Percentiles rank a stretch among this genome's conserved stretches.
phyloP scores from a whole-genome alignment of 306 rosid genomes.

The Hippophae tibetana region DNA sequence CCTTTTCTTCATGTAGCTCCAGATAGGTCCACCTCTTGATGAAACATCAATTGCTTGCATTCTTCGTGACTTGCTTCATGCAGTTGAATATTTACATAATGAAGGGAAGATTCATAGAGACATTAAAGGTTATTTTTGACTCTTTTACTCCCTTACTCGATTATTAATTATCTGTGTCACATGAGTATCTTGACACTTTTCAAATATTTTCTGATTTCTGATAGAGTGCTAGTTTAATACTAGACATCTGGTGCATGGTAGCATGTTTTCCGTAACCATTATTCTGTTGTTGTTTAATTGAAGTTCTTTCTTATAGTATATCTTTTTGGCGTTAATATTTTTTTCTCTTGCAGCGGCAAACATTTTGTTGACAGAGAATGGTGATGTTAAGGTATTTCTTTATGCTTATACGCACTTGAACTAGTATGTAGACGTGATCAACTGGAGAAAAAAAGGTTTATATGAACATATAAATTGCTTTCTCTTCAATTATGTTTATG shows the following conservation, averaged over 20 bases:
- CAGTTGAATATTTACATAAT: slow-evolving; percentile 78
- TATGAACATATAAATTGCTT: slow-evolving; percentile 19
- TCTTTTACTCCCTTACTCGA: not conserved
- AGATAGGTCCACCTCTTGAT: slow-evolving; percentile 87
- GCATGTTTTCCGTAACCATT: not conserved
- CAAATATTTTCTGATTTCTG: not conserved
- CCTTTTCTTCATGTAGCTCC: slow-evolving; percentile 58
- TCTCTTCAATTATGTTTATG: slow-evolving; percentile 22
- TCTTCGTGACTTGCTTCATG: slow-evolving; percentile 92
- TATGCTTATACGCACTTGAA: slow-evolving; percentile 12
- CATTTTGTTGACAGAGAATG: slow-evolving; percentile 78
- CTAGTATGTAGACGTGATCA: not conserved
- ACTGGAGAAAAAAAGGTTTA: slow-evolving; percentile 1
- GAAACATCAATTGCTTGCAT: slow-evolving; percentile 89
- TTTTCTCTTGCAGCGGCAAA: slow-evolving; percentile 85
- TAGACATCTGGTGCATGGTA: not conserved
- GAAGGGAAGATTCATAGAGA: slow-evolving; percentile 99
- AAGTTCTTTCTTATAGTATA: not conserved
- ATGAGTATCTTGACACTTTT: no score
- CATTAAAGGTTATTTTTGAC: slow-evolving; percentile 57
- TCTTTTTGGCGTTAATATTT: slow-evolving; percentile 12
- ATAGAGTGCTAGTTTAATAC: not conserved
- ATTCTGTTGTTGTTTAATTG: not conserved
- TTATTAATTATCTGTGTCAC: no score
- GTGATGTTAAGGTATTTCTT: slow-evolving; percentile 85